Evolutionary conservation across 805 yeast genomes (phyloP), one percentile per base, ranked within the genome.

Genomic region (Saccharomycopsis fodiens): DNA sequence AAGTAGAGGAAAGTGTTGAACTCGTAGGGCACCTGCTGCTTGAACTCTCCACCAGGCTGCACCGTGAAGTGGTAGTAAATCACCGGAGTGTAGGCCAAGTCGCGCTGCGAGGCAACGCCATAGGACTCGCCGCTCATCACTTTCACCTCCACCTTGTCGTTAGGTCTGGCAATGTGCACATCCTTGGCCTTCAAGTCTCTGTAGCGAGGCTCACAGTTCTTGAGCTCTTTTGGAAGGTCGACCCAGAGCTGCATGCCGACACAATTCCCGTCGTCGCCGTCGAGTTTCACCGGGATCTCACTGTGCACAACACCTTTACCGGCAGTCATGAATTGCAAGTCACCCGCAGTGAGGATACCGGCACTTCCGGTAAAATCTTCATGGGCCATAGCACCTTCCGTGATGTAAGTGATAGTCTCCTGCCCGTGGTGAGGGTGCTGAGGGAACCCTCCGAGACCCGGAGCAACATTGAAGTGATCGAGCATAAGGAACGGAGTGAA

Each of bases 261-360:
- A 17, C 73, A 63, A 1, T 80, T 76, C 35, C 71, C 72, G 23
- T 65, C 65, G 32, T 73, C 67, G n/a, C n/a, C n/a, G 17, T 67
- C 68, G 50, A 66, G 63, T 32, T 69, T 67, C 30, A 79, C 79
- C 6, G 95, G 95, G 78, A 86, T 86, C 59, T 87, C 96, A 2
- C 87, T 74, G 61, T 86, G 96, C 45, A 84, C 84, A 31, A 86
- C 77, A 42, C 94, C 96, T 55, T 73, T 74, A 49, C 95, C 96
- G 4, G 96, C 95, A 23, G 95, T 87, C 96, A 87, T 87, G 62
- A 87, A 86, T 62, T 87, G 96, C 54, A 88, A 68, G 59, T 87
- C 96, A 47, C 95, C 96, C 4, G 86, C 77, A 51, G 74, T 70
- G 43, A 88, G 64, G 6, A 85, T n/a, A n/a, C n/a, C n/a, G n/a